Conservation (phyloP, 192 early-diverging fungal species). For the Backusella macrospora region DNA sequence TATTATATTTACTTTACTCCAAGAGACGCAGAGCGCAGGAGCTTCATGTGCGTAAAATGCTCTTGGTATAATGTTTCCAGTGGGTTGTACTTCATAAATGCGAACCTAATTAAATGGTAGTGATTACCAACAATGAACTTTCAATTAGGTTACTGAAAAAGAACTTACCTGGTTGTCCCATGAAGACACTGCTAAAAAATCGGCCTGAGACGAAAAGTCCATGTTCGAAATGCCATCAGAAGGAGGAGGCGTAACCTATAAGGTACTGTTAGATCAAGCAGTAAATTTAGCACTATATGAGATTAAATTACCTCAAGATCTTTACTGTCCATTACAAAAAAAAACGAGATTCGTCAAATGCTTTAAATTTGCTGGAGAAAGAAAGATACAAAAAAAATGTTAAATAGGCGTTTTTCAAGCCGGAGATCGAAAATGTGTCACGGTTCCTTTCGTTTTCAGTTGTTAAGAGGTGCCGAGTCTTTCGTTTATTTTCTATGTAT, state of each 20-base stretch:
- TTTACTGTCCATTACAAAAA: conserved; percentile 21
- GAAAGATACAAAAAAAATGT: not conserved
- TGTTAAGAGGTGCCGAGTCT: too few species aligned
- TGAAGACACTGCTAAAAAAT: conserved; percentile 83
- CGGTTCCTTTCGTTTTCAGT: not conserved
- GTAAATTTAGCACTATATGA: not conserved
- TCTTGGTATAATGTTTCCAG: conserved; percentile 74
- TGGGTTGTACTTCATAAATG: conserved; percentile 85
- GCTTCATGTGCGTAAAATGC: conserved; percentile 80
- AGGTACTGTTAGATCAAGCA: not conserved
- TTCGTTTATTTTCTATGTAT: too few species aligned
- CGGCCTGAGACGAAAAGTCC: conserved; percentile 78
- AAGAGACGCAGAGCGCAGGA: conserved; percentile 82
- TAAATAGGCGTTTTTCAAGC: not conserved
- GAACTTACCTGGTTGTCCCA: conserved; percentile 77
- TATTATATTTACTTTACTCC: conserved; percentile 69
- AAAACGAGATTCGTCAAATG: not conserved
- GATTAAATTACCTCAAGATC: conserved; percentile 28
- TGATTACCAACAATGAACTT: not conserved
- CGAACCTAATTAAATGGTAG: conserved; percentile 63
- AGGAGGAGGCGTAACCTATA: conserved; percentile 64
- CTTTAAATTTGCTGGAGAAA: not conserved
- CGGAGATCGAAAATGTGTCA: not conserved
- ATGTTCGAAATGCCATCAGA: conserved; percentile 80
- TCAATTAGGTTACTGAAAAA: not conserved